Evolutionary conservation across 176 grass and related monocot genomes (phyloP), one percentile per base, ranked within the genome.

Genomic region (Melocanna baccifera): DNA sequence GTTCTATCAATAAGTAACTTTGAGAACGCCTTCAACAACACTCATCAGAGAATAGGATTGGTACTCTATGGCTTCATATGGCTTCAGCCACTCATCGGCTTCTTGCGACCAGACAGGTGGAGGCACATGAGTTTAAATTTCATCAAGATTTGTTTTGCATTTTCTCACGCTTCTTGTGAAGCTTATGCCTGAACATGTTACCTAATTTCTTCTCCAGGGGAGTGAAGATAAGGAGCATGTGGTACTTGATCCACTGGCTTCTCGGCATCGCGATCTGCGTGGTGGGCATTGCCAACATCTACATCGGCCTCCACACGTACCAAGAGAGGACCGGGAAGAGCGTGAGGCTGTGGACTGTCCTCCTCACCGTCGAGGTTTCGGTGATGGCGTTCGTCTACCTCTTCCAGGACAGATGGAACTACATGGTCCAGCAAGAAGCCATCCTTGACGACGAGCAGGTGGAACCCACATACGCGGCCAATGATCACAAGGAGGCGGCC

Each of bases 1-100:
- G 89, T 91, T 22, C 83, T 96, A 46, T 94, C 97, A 23, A 78
- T 96, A 76, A 89, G 74, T 15, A 89, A 96, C 70, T 99, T 99
- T 58, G 86, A 99, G 83, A 99, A 99, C 81, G 89, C 90, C 15
- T 99, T 99, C 91, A 91, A 94, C 84, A 99, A 99, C 88, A 92
- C 91, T 3, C 97, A 99, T 84, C 91, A 99, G 85, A 59, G 88
- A 81, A 86, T 94, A 74, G 97, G 97, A 42, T 30, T 99, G 46
- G 81, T 78, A 25, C 59, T 99, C 26, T 96, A 96, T 83, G 93
- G 74, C 18, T 90, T 96, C 80, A 89, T 99, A 64, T 99, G 89
- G 91, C 77, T 96, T 78, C 97, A 99, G 62, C 97, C 97, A 41
- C 72, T 99, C 66, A 67, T 94, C 36, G 91, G 91, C 63, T 96